A percentile compares a stretch with the other conserved stretches of the same genome.
Conservation (phyloP, 2,329 filamentous ascomycete genomes). For the Penicillium sp. region DNA sequence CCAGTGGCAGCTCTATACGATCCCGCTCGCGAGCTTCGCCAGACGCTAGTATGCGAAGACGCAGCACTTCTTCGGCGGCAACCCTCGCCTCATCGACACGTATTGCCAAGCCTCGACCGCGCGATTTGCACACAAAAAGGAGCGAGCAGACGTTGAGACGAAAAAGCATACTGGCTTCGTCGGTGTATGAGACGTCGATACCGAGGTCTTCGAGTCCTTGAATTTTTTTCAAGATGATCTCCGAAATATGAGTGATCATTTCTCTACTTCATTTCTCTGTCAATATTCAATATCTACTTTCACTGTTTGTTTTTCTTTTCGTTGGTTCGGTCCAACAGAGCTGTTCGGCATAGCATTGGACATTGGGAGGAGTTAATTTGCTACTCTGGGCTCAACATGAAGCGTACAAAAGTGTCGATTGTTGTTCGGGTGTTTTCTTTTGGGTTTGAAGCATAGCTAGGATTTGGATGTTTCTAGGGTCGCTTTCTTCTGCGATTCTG, state of each 20-base stretch:
- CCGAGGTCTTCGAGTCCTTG: constrained; percentile 4
- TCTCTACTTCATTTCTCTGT: neutral
- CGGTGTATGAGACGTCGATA: constrained; percentile 17
- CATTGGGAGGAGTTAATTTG: constrained; percentile 12
- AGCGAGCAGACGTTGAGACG: constrained; percentile 33
- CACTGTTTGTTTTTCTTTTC: neutral
- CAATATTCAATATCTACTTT: neutral
- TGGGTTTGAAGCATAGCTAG: neutral
- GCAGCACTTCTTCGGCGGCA: constrained; percentile 12
- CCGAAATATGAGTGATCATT: too few relatives aligned
- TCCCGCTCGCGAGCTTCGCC: constrained; percentile 7
- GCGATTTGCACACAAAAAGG: constrained; percentile 22
- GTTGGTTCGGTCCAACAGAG: neutral
- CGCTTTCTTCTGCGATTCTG: neutral
- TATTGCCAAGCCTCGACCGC: constrained; percentile 29
- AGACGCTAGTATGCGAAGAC: constrained; percentile 8
- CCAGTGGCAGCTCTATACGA: neutral
- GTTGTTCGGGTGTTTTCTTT: neutral
- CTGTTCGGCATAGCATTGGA: neutral
- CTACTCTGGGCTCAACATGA: neutral
- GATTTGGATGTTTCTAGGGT: neutral
- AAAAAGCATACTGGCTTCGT: constrained; percentile 36
- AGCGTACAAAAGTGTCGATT: neutral
- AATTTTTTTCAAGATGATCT: neutral
- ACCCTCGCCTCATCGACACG: constrained; percentile 25